These are phyloP conservation scores for Lachnellula cervina DNA, from an alignment of 2,329 filamentous ascomycete species.

Conservation along the genomic window DNA sequence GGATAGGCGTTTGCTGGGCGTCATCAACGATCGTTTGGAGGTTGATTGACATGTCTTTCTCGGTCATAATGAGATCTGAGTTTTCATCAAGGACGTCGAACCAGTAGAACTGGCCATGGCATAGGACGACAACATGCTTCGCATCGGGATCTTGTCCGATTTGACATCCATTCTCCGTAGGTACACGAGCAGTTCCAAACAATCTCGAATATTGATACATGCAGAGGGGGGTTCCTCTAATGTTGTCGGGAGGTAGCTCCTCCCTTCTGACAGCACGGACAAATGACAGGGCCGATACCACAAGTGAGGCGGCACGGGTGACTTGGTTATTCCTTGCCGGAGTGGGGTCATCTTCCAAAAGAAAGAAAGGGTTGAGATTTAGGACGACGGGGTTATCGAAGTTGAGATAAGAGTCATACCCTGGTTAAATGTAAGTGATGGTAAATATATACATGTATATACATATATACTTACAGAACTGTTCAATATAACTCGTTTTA, in stretches of 20 bases:
- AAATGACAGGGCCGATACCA: slow-evolving; percentile 85
- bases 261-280: slow-evolving; percentile 89
- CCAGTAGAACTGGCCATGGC: slow-evolving; percentile 97
- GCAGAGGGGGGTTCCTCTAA: slow-evolving; percentile 80
- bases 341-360: slow-evolving; percentile 95
- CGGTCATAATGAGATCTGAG: slow-evolving; percentile 93
- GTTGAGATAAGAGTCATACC: slow-evolving; percentile 98
- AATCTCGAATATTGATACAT: slow-evolving; percentile 98
- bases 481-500: slow-evolving; percentile 95
- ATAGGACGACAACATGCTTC: slow-evolving; percentile 89
- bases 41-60: slow-evolving; percentile 88
- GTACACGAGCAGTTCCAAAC: slow-evolving; percentile 91
- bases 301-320: slow-evolving; percentile 85
- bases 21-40: slow-evolving; percentile 90
- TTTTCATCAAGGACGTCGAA: slow-evolving; percentile 96
- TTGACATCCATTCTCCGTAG: slow-evolving; percentile 89
- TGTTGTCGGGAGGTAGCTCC: slow-evolving; percentile 82
- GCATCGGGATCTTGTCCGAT: slow-evolving; percentile 93
- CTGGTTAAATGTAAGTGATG: slow-evolving; percentile 40
- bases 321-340: slow-evolving; percentile 96
- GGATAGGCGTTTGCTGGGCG: slow-evolving; percentile 81
- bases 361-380: slow-evolving; percentile 96
- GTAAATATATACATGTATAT: background rate
- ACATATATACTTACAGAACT: slow-evolving; percentile 71
- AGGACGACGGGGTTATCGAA: slow-evolving; percentile 96